Conservation (phyloP, 2,329 filamentous ascomycete species). For the Aureobasidium pullulans region DNA sequence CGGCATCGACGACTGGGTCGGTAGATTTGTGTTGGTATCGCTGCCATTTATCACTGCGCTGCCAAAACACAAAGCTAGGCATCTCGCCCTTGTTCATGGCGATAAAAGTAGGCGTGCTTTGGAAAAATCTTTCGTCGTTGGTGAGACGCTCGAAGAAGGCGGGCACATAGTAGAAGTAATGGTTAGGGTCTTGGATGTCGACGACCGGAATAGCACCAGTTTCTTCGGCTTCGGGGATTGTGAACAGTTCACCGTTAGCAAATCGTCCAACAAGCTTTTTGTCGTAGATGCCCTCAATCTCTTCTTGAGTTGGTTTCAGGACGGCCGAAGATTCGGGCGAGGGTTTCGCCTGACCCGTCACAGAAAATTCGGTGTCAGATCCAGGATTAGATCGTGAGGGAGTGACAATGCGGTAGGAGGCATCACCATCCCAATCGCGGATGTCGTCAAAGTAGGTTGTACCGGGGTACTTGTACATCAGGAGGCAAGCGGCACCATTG, state of each 20-base stretch:
- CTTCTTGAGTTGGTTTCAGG: not conserved
- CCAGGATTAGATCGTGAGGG: not conserved
- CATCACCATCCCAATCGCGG: not conserved
- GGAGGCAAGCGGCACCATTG: too few species aligned
- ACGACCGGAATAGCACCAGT: constrained; percentile 2
- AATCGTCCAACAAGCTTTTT: not conserved
- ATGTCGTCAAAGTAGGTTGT: too few species aligned
- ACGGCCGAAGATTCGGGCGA: not conserved
- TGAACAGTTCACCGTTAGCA: not conserved
- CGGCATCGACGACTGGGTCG: too few species aligned
- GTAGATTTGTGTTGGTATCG: not conserved
- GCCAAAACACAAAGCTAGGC: constrained; percentile 2
- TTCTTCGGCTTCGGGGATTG: not conserved
- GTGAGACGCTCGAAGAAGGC: not conserved
- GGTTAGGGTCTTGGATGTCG: not conserved
- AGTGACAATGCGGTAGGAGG: not conserved
- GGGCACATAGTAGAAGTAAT: not conserved
- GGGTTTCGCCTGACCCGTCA: not conserved
- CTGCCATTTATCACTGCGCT: not conserved
- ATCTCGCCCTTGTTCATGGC: not conserved
- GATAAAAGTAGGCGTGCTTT: not conserved
- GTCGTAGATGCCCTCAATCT: not conserved
- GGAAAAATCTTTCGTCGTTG: not conserved
- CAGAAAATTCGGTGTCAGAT: not conserved
- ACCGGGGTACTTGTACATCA: too few species aligned